Evolutionary conservation across 164 flowering plant species (phyloP).

Genomic region (Magnolia kwangsiensis): DNA sequence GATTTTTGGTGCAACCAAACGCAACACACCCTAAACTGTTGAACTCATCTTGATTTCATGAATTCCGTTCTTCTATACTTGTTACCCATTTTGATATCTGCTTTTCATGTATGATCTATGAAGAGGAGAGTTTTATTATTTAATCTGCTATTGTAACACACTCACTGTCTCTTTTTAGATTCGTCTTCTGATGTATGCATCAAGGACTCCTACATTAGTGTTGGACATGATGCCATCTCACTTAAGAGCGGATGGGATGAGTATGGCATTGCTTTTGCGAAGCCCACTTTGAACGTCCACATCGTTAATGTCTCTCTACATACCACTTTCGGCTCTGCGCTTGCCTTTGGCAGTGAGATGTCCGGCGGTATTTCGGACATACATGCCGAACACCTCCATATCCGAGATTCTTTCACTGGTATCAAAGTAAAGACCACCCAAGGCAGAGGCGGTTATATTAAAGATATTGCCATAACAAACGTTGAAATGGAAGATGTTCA

Average conservation of each 20-base stretch:
- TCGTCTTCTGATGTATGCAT: constrained; percentile 60
- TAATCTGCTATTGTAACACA: neutral
- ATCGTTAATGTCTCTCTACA: constrained; percentile 38
- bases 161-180: constrained; percentile 36
- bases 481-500: constrained; percentile 39
- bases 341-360: constrained; percentile 74
- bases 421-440: constrained; percentile 42
- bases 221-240: constrained; percentile 56
- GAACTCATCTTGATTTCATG: neutral
- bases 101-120: neutral
- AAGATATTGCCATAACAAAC: constrained; percentile 38
- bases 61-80: neutral
- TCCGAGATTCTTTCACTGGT: constrained; percentile 41
- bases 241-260: constrained; percentile 88
- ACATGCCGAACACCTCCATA: constrained; percentile 31
- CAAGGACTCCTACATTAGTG: constrained; percentile 55
- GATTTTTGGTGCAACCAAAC: neutral
- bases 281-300: constrained; percentile 47
- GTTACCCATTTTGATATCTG: neutral
- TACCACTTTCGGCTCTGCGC: constrained; percentile 45
- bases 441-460: constrained; percentile 64
- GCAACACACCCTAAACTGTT: neutral
- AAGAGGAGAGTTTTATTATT: neutral
- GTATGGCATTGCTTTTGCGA: constrained; percentile 58
- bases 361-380: constrained; percentile 71